These are phyloP conservation scores for Penicillium canescens DNA, from an alignment of 495 filamentous ascomycete genomes.

Conservation along the genomic window DNA sequence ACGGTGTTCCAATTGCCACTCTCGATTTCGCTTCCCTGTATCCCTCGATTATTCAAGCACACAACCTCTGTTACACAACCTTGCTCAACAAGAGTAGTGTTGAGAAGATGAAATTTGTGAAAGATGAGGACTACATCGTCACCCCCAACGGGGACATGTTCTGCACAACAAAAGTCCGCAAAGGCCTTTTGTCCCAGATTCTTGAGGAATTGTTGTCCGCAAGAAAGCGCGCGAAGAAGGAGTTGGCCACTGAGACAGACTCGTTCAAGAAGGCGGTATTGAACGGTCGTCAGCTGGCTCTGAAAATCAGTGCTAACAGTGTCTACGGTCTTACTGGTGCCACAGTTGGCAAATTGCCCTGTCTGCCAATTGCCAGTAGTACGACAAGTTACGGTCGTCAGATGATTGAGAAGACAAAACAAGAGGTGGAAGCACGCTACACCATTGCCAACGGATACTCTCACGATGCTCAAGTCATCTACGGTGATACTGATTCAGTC, in stretches of 20 bases:
- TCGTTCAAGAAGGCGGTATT: conserved; percentile 96
- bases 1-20: conserved; percentile 91
- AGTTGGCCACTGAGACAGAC: conserved; percentile 88
- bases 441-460: conserved; percentile 91
- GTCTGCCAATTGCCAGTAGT: conserved; percentile 91
- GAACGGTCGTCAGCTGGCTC: conserved; percentile 93
- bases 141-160: conserved; percentile 96
- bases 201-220: conserved; percentile 86
- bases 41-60: conserved; percentile 97
- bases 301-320: conserved; percentile 97
- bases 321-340: conserved; percentile 98
- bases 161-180: conserved; percentile 81
- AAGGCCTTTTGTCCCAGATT: conserved; percentile 92
- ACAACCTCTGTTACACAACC: conserved; percentile 98
- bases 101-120: conserved; percentile 69
- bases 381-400: conserved; percentile 94
- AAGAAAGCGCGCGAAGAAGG: conserved; percentile 89
- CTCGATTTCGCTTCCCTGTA: conserved; percentile 99
- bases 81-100: conserved; percentile 78
- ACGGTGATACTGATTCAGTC: conserved; percentile 98
- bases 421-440: conserved; percentile 86
- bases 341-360: conserved; percentile 93
- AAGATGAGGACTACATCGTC: conserved; percentile 93
- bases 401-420: conserved; percentile 98
- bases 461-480: conserved; percentile 94